Conservation (phyloP, 345 rosid genomes). For the Noccaea bulbosa region DNA sequence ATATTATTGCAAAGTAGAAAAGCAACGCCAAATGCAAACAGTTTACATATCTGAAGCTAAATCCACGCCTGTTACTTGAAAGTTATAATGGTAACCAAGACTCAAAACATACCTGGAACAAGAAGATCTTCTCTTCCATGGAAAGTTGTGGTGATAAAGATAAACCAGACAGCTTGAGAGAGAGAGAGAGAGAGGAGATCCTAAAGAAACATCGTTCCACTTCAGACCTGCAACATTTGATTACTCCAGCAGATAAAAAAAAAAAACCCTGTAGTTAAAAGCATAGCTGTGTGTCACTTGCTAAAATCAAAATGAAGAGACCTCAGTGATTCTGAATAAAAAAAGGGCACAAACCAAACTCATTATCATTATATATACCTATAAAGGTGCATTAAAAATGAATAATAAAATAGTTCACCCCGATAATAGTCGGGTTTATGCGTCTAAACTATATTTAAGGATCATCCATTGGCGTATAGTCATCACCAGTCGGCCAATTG, state of each 20-base stretch:
- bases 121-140: not conserved
- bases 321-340: constrained; percentile 8
- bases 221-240: constrained; percentile 14
- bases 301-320: not conserved
- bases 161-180: not conserved
- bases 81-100: not conserved
- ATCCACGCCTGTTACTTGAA: too few species aligned
- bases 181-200: not conserved
- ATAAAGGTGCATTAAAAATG: constrained; percentile 39
- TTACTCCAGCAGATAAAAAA: constrained; percentile 23
- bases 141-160: not conserved
- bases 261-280: constrained; percentile 1
- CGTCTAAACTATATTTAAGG: constrained; percentile 26
- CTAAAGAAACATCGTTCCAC: constrained; percentile 1
- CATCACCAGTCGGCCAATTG: constrained; percentile 55
- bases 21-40: too few species aligned
- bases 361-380: constrained; percentile 17
- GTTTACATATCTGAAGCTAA: too few species aligned
- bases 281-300: constrained; percentile 2
- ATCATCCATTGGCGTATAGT: constrained; percentile 20
- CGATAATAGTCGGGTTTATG: constrained; percentile 21
- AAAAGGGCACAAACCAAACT: constrained; percentile 26
- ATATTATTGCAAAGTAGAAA: too few species aligned
- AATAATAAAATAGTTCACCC: constrained; percentile 37
- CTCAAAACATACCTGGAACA: not conserved